phyloP scores from a whole-genome alignment of 2,329 filamentous ascomycete species.

The Diaporthe sp. region DNA sequence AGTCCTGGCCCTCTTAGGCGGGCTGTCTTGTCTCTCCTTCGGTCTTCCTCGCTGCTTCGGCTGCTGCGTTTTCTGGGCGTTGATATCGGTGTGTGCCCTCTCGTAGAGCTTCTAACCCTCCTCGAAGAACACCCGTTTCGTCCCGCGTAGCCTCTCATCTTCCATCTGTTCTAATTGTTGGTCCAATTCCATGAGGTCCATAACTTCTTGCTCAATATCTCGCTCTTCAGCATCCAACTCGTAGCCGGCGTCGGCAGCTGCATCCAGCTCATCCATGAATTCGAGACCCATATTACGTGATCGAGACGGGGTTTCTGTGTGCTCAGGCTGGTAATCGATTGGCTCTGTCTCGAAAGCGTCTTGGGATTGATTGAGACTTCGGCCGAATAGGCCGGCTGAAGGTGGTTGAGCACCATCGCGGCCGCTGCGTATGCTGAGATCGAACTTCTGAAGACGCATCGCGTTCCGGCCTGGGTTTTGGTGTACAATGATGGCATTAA shows the following conservation, averaged over 20 bases:
- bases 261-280: constrained; percentile 65
- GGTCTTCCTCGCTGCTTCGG: background rate
- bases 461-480: constrained; percentile 58
- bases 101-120: constrained; percentile 49
- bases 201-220: constrained; percentile 71
- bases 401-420: constrained; percentile 51
- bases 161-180: constrained; percentile 70
- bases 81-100: constrained; percentile 41
- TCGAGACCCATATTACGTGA: constrained; percentile 54
- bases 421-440: constrained; percentile 60
- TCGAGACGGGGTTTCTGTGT: constrained; percentile 35
- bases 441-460: constrained; percentile 59
- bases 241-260: constrained; percentile 65
- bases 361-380: constrained; percentile 35
- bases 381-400: constrained; percentile 28
- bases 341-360: constrained; percentile 25
- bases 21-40: background rate
- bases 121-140: constrained; percentile 67
- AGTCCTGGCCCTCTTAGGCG: constrained; percentile 9
- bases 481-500: constrained; percentile 69
- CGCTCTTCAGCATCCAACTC: constrained; percentile 62
- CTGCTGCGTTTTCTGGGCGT: background rate
- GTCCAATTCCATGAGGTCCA: constrained; percentile 77
- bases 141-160: constrained; percentile 59
- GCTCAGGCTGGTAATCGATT: constrained; percentile 24